phyloP scores from a whole-genome alignment of 164 flowering plant species.

The Litsea cubeba region DNA sequence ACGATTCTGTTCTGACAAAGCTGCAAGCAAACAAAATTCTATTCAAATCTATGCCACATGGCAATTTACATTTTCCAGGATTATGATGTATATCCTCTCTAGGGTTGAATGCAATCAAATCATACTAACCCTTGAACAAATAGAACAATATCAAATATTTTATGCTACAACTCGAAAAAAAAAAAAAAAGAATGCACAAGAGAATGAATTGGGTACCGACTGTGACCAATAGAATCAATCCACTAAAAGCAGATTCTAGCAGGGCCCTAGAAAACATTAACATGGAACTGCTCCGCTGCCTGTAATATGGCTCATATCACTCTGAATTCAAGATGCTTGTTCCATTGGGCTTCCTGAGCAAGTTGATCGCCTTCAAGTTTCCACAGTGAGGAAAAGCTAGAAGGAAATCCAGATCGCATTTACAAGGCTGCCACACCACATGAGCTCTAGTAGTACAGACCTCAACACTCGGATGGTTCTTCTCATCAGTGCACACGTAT shows the following conservation, averaged over 20 bases:
- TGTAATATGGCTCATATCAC: not conserved
- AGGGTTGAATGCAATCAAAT: too few species aligned
- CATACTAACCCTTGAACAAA: too few species aligned
- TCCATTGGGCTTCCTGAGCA: not conserved
- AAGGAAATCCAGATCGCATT: not conserved
- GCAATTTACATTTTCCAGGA: too few species aligned
- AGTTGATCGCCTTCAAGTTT: not conserved
- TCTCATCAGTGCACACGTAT: constrained; percentile 10
- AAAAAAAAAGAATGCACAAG: constrained; percentile 4
- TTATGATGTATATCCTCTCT: too few species aligned
- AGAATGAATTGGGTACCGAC: constrained; percentile 2
- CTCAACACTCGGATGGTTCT: not conserved
- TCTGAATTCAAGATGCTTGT: not conserved
- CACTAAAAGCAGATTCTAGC: not conserved
- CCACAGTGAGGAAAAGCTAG: not conserved
- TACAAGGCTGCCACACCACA: not conserved
- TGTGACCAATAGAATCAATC: not conserved
- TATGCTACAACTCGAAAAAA: constrained; percentile 1
- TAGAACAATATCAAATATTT: not conserved
- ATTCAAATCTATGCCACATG: too few species aligned
- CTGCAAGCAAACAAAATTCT: too few species aligned
- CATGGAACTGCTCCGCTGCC: not conserved
- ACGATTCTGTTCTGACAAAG: too few species aligned
- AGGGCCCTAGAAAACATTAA: not conserved
- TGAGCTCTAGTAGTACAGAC: constrained; percentile 1